Conservation (phyloP, 768 basidiomycete species). For the Leccinum variicolor region DNA sequence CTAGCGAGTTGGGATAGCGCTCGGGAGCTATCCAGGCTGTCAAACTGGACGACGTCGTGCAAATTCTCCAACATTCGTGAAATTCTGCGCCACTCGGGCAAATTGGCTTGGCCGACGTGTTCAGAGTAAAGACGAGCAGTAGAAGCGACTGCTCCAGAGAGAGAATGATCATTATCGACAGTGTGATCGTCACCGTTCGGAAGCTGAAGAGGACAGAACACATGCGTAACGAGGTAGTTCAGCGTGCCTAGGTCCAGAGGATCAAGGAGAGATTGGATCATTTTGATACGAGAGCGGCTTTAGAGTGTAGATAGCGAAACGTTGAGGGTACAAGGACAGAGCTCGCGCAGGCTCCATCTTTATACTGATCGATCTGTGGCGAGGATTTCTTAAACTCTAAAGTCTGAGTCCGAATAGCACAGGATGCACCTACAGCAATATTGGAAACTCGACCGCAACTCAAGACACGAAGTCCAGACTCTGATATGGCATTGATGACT, state of each 20-base stretch:
- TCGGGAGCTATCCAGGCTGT: constrained; percentile 4
- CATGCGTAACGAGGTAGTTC: constrained; percentile 34
- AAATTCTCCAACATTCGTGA: background rate
- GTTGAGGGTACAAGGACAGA: background rate
- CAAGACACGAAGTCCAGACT: background rate
- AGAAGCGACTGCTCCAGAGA: constrained; percentile 22
- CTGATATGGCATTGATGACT: too few relatives aligned
- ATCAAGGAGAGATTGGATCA: background rate
- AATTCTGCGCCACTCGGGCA: background rate
- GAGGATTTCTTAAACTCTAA: background rate
- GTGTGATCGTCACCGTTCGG: constrained; percentile 30
- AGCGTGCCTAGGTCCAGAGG: background rate
- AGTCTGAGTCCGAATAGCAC: background rate
- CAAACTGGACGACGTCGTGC: constrained; percentile 3
- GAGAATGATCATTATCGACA: constrained; percentile 22
- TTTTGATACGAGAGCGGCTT: background rate
- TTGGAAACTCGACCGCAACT: background rate
- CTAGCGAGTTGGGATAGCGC: constrained; percentile 1
- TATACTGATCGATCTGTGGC: background rate
- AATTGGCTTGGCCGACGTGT: background rate
- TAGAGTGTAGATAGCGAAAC: background rate
- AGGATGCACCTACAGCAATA: background rate
- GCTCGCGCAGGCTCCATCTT: background rate
- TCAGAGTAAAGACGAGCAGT: constrained; percentile 17
- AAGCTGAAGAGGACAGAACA: constrained; percentile 35